Base-by-base conservation (phyloP, 176 grass and related monocot genomes). In the Miscanthus lutarioriparius region DNA sequence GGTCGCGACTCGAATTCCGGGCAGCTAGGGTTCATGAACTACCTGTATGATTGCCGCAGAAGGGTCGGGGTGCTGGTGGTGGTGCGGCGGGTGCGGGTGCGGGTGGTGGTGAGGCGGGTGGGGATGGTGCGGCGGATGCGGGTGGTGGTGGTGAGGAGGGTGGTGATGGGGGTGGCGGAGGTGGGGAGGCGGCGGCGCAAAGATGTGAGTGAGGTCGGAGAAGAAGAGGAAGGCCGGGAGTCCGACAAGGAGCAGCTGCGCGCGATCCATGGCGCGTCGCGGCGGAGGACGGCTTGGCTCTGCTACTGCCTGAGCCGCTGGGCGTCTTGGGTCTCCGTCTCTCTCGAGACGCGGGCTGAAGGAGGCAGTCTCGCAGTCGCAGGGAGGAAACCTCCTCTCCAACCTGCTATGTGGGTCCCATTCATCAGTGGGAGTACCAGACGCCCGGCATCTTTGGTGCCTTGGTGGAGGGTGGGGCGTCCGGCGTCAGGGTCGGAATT, bases 211-310 rank as follows among this genome's bases (percentile, higher is more conserved):
- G 88, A 94, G 86, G 63, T 95, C 92, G 83, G 96, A 92, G 89
- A 87, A 79, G 93, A 98, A 95, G 83, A 98, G 96, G 35, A 94
- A 82, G 67, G 94, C 72, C 49, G 93, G 96, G 72, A 98, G 83
- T 43, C 91, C 93, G 41, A 98, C 59, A 56, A 98, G 93, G 69
- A 98, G 93, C 83, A 98, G 68, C 91, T 94, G 93, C 44, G 78
- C 82, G 28, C 96, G 93, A 64, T 98, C 96, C 96, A 98, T 98
- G 73, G 78, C 65, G 23, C 22, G 48, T 10, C 48, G 27, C 40
- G 17, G 77, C 25, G 63, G 19, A 13, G 20, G 43, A 16, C 44
- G 44, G 20, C 79, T 53, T 19, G 44, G 6, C 64, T 51, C 19
- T 37, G 44, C 30, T 69, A 47, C 44, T 54, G 44, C 40, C 76